phyloP scores from a whole-genome alignment of 1,284 basidiomycete genomes.

The Apiotrichum akiyoshidainum region DNA sequence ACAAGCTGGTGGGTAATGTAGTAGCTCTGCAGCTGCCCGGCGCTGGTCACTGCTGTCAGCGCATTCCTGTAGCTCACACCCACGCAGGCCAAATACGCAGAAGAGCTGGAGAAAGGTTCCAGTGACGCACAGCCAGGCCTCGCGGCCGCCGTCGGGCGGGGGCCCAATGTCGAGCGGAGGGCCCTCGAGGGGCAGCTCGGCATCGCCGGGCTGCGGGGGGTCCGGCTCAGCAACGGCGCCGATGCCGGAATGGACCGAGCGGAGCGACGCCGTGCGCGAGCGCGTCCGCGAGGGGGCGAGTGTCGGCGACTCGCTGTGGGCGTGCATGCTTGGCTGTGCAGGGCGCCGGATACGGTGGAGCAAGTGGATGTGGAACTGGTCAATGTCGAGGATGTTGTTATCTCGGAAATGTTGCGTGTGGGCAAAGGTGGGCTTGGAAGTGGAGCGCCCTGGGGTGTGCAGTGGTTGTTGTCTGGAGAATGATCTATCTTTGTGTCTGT shows the following conservation, averaged over 20 bases:
- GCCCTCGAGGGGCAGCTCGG: constrained; percentile 1
- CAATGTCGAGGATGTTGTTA: too few relatives aligned
- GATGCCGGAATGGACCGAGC: background rate
- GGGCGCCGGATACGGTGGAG: too few relatives aligned
- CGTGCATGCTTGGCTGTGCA: too few relatives aligned
- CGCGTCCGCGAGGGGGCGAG: background rate
- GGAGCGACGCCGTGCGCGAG: background rate
- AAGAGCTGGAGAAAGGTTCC: constrained; percentile 30
- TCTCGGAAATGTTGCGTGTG: too few relatives aligned
- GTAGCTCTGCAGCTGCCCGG: constrained; percentile 26
- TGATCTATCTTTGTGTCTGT: too few relatives aligned
- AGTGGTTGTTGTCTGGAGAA: too few relatives aligned
- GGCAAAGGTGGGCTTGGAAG: too few relatives aligned
- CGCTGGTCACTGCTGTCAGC: constrained; percentile 22
- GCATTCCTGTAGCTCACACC: constrained; percentile 1
- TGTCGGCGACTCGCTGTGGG: too few relatives aligned
- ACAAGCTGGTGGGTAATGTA: constrained; percentile 24
- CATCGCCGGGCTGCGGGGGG: constrained; percentile 2
- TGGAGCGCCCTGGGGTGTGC: too few relatives aligned
- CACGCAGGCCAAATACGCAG: constrained; percentile 30
- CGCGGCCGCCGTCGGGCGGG: constrained; percentile 29
- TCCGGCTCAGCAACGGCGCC: constrained; percentile 1
- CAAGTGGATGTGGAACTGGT: too few relatives aligned
- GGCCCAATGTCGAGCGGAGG: constrained; percentile 16
- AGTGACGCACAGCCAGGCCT: constrained; percentile 30